Percentiles rank a stretch among this genome's conserved stretches.
These are phyloP conservation scores for Penicillium polonicum DNA, from an alignment of 2,329 filamentous ascomycete species.

Conservation along the genomic window DNA sequence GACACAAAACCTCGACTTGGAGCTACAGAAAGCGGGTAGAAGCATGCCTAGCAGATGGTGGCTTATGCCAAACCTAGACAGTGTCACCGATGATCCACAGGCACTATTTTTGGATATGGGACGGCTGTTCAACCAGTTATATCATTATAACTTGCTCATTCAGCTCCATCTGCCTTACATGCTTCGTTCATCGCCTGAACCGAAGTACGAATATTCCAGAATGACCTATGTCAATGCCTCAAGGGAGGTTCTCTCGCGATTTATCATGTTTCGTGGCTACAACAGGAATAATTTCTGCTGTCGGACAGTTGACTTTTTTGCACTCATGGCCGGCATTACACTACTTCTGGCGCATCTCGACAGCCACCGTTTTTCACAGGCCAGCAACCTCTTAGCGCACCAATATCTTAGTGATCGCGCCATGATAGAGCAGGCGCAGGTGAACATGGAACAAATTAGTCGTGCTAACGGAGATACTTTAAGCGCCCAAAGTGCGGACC, in stretches of 20 bases:
- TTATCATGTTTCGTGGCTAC: constrained; percentile 47
- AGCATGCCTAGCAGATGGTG: constrained; percentile 50
- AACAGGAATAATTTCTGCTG: constrained; percentile 23
- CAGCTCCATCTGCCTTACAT: constrained; percentile 58
- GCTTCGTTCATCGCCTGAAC: constrained; percentile 38
- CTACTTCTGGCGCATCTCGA: constrained; percentile 29
- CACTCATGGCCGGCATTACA: constrained; percentile 27
- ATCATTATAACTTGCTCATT: constrained; percentile 53
- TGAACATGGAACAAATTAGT: constrained; percentile 36
- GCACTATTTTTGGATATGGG: constrained; percentile 31
- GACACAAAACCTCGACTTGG: constrained; percentile 17
- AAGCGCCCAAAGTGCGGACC: constrained; percentile 20
- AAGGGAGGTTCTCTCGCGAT: constrained; percentile 52
- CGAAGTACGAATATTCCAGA: constrained; percentile 50
- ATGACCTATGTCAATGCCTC: constrained; percentile 52
- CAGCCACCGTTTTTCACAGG: constrained; percentile 11
- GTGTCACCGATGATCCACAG: not conserved
- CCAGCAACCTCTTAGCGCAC: constrained; percentile 31
- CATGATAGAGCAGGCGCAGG: constrained; percentile 39
- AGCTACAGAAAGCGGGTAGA: constrained; percentile 45
- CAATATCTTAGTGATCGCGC: constrained; percentile 44
- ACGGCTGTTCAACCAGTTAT: constrained; percentile 50
- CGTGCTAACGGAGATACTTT: constrained; percentile 33
- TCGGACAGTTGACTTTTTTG: constrained; percentile 29
- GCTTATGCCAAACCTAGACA: constrained; percentile 30